Evolutionary conservation across 768 basidiomycete species (phyloP).

Genomic region (Podaxis sp.): DNA sequence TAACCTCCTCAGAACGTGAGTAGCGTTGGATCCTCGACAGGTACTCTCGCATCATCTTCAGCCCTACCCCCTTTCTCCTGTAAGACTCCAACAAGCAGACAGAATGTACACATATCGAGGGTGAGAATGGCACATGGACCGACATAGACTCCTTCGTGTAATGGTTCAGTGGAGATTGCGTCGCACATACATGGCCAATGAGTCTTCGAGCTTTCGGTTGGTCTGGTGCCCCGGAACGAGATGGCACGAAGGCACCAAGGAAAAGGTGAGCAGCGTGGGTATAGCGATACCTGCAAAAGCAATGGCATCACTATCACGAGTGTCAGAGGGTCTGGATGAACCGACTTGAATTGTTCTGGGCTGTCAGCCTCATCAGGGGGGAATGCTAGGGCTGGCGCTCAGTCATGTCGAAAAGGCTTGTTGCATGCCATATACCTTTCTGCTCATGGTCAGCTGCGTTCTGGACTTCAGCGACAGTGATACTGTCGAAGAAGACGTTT

Average conservation of each 20-base stretch:
- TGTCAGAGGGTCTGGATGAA: neutral
- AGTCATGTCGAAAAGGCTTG: neutral
- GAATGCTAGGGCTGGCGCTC: constrained; percentile 41
- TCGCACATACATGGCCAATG: constrained; percentile 65
- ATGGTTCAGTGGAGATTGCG: constrained; percentile 49
- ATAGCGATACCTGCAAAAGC: constrained; percentile 40
- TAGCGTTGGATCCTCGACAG: constrained; percentile 40
- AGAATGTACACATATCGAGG: constrained; percentile 68
- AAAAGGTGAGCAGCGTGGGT: constrained; percentile 57
- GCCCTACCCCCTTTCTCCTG: constrained; percentile 49
- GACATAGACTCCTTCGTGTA: constrained; percentile 71
- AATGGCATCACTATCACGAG: neutral
- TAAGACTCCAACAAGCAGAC: constrained; percentile 51
- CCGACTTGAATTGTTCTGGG: constrained; percentile 53
- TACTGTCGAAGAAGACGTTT: constrained; percentile 38
- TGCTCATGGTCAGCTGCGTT: constrained; percentile 47
- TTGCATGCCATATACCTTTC: constrained; percentile 21
- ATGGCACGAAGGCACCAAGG: constrained; percentile 57
- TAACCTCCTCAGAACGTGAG: constrained; percentile 21
- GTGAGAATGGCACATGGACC: constrained; percentile 48
- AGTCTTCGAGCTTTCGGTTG: constrained; percentile 35
- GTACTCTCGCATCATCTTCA: constrained; percentile 60
- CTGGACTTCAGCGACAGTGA: constrained; percentile 41
- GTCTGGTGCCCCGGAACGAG: constrained; percentile 11
- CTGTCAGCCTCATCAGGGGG: constrained; percentile 63